phyloP scores from a whole-genome alignment of 116 monocot genomes.

The Dioscorea cayenensis region DNA sequence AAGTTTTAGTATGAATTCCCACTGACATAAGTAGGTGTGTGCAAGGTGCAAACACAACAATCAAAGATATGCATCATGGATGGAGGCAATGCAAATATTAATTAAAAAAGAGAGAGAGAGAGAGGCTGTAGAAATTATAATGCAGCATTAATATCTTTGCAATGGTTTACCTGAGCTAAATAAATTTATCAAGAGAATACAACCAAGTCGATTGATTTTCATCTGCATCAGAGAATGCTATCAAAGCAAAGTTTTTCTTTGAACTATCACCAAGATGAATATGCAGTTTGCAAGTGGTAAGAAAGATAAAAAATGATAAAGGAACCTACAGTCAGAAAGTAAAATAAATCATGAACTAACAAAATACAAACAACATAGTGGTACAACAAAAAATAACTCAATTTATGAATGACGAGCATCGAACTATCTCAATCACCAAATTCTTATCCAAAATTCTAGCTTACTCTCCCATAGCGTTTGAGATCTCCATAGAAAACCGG shows the following conservation, averaged over 20 bases:
- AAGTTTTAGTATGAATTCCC: background rate
- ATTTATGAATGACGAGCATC: background rate
- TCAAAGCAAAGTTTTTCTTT: background rate
- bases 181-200: slow-evolving; percentile 42
- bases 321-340: slow-evolving; percentile 40
- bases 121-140: background rate
- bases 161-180: slow-evolving; percentile 75
- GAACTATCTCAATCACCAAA: no score
- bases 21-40: background rate
- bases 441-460: slow-evolving; percentile 4
- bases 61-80: background rate
- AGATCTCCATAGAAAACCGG: slow-evolving; percentile 85
- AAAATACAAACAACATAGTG: background rate
- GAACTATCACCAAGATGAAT: background rate
- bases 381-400: background rate
- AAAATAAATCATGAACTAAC: background rate
- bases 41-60: background rate
- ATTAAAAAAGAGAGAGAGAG: background rate
- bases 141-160: background rate
- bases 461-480: slow-evolving; percentile 78
- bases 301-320: slow-evolving; percentile 51
- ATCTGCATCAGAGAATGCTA: slow-evolving; percentile 3
- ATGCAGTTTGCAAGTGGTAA: slow-evolving; percentile 45
- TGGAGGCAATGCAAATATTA: background rate
- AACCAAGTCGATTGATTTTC: slow-evolving; percentile 25